Conservation (phyloP, 176 grass and related monocot genomes). For the Puccinellia tenuiflora region DNA sequence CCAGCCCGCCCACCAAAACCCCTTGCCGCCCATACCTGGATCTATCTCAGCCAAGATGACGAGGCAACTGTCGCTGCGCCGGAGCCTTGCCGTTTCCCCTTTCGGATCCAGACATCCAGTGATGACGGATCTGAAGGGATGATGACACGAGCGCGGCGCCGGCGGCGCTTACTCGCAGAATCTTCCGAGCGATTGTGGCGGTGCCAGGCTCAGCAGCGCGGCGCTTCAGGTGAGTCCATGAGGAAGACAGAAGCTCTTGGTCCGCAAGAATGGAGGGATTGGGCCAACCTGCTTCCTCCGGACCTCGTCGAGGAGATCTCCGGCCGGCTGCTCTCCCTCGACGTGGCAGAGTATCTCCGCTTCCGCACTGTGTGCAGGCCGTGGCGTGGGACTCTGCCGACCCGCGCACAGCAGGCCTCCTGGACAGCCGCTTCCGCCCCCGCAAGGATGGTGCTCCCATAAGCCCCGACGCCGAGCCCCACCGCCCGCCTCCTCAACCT, state of each 20-base stretch:
- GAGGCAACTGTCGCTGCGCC: not conserved
- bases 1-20: too few species aligned
- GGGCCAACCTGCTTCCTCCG: not conserved
- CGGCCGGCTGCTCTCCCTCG: not conserved
- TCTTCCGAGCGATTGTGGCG: not conserved
- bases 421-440: not conserved
- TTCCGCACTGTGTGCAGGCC: not conserved
- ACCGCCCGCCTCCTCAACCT: not conserved
- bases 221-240: not conserved
- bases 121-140: not conserved
- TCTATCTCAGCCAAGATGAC: not conserved
- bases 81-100: not conserved
- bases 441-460: not conserved
- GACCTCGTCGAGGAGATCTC: not conserved
- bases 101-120: not conserved
- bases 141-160: not conserved
- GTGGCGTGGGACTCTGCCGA: not conserved
- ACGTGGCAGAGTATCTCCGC: not conserved
- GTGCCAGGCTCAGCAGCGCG: not conserved
- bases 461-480: not conserved
- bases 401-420: not conserved
- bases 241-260: not conserved
- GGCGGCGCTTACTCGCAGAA: not conserved
- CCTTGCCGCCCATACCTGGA: not conserved
- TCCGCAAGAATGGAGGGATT: not conserved